Evolutionary conservation across 2,329 filamentous ascomycete genomes (phyloP).

Genomic region (Fusarium pseudoanthophilum): DNA sequence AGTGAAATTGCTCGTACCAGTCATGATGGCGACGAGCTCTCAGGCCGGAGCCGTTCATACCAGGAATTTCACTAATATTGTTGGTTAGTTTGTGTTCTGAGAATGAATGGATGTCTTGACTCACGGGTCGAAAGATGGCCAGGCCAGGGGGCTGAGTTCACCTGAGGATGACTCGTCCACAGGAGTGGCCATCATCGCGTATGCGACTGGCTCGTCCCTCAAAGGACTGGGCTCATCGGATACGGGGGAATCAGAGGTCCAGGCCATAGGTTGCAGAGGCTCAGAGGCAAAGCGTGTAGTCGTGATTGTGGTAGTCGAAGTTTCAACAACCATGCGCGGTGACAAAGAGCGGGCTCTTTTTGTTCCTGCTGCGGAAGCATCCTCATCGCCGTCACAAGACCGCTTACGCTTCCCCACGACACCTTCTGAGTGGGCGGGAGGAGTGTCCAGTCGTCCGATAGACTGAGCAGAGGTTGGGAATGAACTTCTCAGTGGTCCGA

Average conservation of each 20-base stretch:
- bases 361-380: neutral
- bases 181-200: neutral
- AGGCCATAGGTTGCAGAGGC: neutral
- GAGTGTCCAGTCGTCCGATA: neutral
- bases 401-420: constrained; percentile 1
- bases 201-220: neutral
- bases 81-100: constrained; percentile 5
- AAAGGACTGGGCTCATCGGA: neutral
- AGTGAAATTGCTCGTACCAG: constrained; percentile 41
- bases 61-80: constrained; percentile 31
- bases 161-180: neutral
- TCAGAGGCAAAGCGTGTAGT: neutral
- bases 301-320: neutral
- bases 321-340: too few species aligned
- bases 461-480: neutral
- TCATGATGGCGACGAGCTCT: constrained; percentile 25
- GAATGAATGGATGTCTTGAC: neutral
- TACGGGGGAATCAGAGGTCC: neutral
- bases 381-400: constrained; percentile 7
- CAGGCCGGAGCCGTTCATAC: constrained; percentile 21
- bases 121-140: constrained; percentile 10
- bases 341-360: constrained; percentile 8
- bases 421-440: neutral
- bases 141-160: neutral
- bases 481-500: neutral